Evolutionary conservation across 192 early-diverging fungal genomes (phyloP).

Genomic region (Ambispora gerdemannii): DNA sequence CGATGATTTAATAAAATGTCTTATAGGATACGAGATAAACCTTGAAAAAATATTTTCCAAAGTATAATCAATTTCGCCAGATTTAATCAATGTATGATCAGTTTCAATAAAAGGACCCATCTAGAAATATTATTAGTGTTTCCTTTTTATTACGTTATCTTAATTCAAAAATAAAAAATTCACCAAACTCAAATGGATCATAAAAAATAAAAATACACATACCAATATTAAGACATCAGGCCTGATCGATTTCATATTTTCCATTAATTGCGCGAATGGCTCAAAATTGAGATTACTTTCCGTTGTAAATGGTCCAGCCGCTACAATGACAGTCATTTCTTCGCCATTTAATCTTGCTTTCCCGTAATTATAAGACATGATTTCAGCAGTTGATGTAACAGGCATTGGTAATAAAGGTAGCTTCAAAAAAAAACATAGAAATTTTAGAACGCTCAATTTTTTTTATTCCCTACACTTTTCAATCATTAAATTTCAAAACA

Average conservation of each 20-base stretch:
- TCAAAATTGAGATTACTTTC: conserved; percentile 76
- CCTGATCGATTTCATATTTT: conserved; percentile 49
- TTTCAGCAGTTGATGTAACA: neutral
- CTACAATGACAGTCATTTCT: conserved; percentile 52
- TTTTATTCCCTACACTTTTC: no score
- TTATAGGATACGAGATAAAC: conserved; percentile 47
- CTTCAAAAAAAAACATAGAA: neutral
- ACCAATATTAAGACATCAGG: conserved; percentile 82
- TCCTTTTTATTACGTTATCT: neutral
- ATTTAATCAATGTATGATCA: conserved; percentile 19
- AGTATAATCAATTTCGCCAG: conserved; percentile 54
- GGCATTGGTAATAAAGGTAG: conserved; percentile 4
- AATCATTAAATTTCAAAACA: neutral
- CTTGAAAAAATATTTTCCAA: conserved; percentile 62
- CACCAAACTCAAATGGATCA: neutral
- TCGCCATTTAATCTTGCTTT: neutral
- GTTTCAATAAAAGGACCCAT: conserved; percentile 68
- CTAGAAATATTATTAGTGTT: conserved; percentile 22
- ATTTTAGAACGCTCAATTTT: neutral
- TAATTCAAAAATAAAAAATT: neutral
- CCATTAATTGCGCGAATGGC: conserved; percentile 71
- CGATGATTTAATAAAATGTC: neutral
- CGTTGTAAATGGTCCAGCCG: conserved; percentile 85
- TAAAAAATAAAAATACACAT: conserved; percentile 2
- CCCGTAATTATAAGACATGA: neutral